phyloP scores from a whole-genome alignment of 495 filamentous ascomycete genomes.

The Aspergillus heteromorphus region DNA sequence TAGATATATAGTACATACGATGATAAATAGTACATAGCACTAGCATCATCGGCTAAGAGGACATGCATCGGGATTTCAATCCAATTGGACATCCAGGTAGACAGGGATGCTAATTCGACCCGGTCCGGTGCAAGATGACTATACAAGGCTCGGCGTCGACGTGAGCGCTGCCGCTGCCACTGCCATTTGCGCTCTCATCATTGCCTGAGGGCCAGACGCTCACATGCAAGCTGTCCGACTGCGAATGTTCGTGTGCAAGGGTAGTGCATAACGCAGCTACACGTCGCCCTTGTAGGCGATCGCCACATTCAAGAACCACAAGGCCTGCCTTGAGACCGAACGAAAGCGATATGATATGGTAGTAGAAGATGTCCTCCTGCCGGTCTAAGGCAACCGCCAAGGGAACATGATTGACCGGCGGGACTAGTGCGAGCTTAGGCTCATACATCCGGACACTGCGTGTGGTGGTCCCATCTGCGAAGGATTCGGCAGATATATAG shows the following conservation, averaged over 20 bases:
- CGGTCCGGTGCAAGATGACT: no score
- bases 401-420: constrained; percentile 20
- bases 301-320: constrained; percentile 37
- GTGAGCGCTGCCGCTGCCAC: no score
- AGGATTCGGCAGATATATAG: constrained; percentile 67
- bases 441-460: constrained; percentile 77
- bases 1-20: no score
- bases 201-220: neutral
- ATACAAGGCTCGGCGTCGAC: no score
- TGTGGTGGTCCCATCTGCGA: constrained; percentile 49
- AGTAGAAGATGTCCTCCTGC: constrained; percentile 39
- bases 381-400: neutral
- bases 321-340: constrained; percentile 19
- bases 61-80: no score
- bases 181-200: no score
- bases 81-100: no score
- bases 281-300: constrained; percentile 28
- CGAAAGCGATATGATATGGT: constrained; percentile 23
- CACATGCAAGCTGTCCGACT: neutral
- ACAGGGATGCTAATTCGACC: no score
- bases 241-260: neutral
- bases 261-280: constrained; percentile 20
- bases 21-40: no score
- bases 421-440: constrained; percentile 73
- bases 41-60: no score